These are phyloP conservation scores for Fraxinus sp. DNA, from an alignment of 305 asterid species.

Conservation along the genomic window DNA sequence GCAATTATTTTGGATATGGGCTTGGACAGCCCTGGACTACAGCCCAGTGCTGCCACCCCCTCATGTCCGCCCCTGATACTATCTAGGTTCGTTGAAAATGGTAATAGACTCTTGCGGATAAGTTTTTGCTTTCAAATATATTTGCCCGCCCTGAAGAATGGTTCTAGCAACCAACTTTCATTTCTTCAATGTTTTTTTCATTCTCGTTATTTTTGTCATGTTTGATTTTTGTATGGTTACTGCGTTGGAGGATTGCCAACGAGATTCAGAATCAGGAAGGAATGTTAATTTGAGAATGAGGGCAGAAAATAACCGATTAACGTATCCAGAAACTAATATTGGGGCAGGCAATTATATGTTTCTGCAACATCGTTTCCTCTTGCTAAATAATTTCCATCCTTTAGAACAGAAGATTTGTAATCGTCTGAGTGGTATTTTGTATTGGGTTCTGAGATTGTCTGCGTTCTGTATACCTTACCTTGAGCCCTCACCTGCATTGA, in stretches of 20 bases:
- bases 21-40: too few species aligned
- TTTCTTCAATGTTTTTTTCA: background rate
- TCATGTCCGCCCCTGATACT: too few species aligned
- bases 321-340: slow-evolving; percentile 4
- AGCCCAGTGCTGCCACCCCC: too few species aligned
- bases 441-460: background rate
- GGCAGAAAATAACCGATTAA: background rate
- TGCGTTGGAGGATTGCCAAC: background rate
- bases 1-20: too few species aligned
- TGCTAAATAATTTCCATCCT: slow-evolving; percentile 1
- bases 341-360: background rate
- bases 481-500: background rate
- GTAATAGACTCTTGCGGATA: background rate
- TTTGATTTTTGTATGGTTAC: background rate
- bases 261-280: background rate
- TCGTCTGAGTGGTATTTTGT: background rate
- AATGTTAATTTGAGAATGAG: background rate
- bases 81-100: background rate
- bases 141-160: background rate
- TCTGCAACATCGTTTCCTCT: background rate
- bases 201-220: background rate
- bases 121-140: background rate
- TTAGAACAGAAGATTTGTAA: background rate
- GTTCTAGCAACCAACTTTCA: background rate
- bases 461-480: background rate